These are phyloP conservation scores for Cymbopogon citratus DNA, from an alignment of 176 grass and related monocot genomes.

Conservation along the genomic window DNA sequence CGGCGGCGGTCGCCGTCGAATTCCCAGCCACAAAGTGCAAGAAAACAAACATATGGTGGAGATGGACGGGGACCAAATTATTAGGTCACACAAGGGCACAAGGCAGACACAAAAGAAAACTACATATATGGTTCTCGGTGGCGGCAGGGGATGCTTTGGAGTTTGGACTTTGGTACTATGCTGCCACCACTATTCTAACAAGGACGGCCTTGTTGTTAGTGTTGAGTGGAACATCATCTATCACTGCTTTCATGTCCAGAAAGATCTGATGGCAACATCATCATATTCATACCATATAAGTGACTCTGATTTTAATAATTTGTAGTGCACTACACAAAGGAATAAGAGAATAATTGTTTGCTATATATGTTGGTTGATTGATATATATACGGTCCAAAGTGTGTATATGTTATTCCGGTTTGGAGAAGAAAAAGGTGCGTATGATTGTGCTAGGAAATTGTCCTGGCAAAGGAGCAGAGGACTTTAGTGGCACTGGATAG, in stretches of 20 bases:
- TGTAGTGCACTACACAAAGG: neutral
- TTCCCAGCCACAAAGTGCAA: neutral
- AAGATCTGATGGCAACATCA: constrained; percentile 5
- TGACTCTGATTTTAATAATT: neutral
- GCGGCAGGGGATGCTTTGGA: neutral
- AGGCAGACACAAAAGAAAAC: neutral
- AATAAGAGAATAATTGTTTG: neutral
- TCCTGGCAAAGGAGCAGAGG: neutral
- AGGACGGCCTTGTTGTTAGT: neutral
- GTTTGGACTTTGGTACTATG: neutral
- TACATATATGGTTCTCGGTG: constrained; percentile 4
- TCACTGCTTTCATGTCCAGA: neutral
- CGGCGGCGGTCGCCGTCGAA: neutral
- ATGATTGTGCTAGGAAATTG: constrained; percentile 5
- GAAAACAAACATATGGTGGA: neutral
- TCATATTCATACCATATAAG: neutral
- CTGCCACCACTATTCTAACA: neutral
- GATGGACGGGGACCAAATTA: neutral
- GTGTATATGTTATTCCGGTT: neutral
- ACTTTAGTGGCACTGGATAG: neutral
- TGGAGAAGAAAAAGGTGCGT: neutral
- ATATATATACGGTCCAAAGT: neutral
- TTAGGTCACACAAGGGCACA: neutral
- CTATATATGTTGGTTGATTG: neutral
- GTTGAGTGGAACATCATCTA: neutral